Percentiles rank a stretch among this genome's conserved stretches.
These are phyloP conservation scores for Verticillium zaregamsianum DNA, from an alignment of 2,329 filamentous ascomycete genomes.

Conservation along the genomic window DNA sequence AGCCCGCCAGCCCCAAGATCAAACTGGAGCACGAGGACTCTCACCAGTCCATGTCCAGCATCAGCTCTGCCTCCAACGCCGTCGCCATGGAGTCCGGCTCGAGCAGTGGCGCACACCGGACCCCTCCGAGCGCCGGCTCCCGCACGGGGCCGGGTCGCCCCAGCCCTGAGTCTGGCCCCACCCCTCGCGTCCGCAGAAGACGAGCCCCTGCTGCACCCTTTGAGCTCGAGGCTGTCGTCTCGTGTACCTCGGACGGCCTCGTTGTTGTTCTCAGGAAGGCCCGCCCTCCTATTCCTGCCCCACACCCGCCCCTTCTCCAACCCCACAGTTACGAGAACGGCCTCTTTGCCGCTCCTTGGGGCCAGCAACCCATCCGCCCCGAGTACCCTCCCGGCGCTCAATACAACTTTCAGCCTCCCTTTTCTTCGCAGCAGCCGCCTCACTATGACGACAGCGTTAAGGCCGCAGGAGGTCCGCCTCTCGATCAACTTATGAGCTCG, in stretches of 20 bases:
- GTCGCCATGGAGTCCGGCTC: neutral
- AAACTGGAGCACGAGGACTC: slow-evolving; percentile 27
- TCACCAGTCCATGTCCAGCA: neutral
- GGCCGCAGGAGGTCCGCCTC: slow-evolving; percentile 46
- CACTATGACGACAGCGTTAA: slow-evolving; percentile 42
- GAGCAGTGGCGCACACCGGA: neutral
- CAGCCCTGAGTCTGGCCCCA: slow-evolving; percentile 18
- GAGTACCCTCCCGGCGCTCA: slow-evolving; percentile 14
- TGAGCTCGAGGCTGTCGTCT: slow-evolving; percentile 85
- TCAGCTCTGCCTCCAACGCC: neutral
- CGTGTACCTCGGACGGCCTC: slow-evolving; percentile 82
- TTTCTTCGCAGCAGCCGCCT: slow-evolving; percentile 26
- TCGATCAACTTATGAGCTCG: slow-evolving; percentile 67
- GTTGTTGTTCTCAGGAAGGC: slow-evolving; percentile 77
- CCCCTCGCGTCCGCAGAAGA: slow-evolving; percentile 12
- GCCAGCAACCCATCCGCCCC: slow-evolving; percentile 57
- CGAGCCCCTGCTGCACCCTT: slow-evolving; percentile 26
- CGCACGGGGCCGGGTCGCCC: neutral
- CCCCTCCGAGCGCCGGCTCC: neutral
- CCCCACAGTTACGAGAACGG: slow-evolving; percentile 50
- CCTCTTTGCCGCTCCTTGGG: slow-evolving; percentile 79
- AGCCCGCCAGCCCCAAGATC: slow-evolving; percentile 22
- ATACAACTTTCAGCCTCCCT: slow-evolving; percentile 38
- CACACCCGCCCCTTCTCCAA: slow-evolving; percentile 43
- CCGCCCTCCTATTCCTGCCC: slow-evolving; percentile 61